Evolutionary conservation across 495 filamentous ascomycete species (phyloP).

Genomic region (Acidomyces sp.): DNA sequence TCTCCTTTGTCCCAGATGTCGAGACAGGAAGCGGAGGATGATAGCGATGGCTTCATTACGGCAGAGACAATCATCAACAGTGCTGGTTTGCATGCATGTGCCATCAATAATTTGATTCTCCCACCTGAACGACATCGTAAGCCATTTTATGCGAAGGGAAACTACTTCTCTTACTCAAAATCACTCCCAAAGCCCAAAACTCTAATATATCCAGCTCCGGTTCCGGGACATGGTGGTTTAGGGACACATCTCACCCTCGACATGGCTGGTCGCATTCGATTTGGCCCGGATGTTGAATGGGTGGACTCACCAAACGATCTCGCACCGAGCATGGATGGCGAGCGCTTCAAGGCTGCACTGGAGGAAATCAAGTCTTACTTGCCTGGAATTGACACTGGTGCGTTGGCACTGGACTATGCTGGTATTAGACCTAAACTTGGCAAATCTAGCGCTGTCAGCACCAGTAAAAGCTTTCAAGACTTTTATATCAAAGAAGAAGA

Average conservation of each 20-base stretch:
- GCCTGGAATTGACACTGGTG: slow-evolving; percentile 51
- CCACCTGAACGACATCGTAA: slow-evolving; percentile 42
- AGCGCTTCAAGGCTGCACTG: slow-evolving; percentile 53
- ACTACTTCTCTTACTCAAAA: slow-evolving; percentile 76
- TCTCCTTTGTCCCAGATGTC: slow-evolving; percentile 12
- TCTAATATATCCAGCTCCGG: slow-evolving; percentile 74
- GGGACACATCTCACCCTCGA: slow-evolving; percentile 93
- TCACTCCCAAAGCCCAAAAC: slow-evolving; percentile 53
- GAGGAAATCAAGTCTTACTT: slow-evolving; percentile 67
- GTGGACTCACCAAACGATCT: slow-evolving; percentile 50
- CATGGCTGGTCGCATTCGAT: slow-evolving; percentile 70
- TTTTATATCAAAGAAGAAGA: slow-evolving; percentile 74
- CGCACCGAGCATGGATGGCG: slow-evolving; percentile 36
- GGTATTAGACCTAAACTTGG: slow-evolving; percentile 82
- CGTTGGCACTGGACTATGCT: slow-evolving; percentile 71
- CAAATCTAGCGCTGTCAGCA: slow-evolving; percentile 42
- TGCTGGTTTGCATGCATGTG: slow-evolving; percentile 66
- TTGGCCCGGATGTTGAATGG: slow-evolving; percentile 96
- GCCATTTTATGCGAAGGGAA: slow-evolving; percentile 82
- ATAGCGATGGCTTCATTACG: slow-evolving; percentile 47
- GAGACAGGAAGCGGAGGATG: slow-evolving; percentile 21
- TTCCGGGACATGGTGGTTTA: slow-evolving; percentile 67
- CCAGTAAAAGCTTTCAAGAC: slow-evolving; percentile 57
- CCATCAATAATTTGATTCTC: slow-evolving; percentile 70
- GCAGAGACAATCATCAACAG: slow-evolving; percentile 69